phyloP scores from a whole-genome alignment of 1,139 yeast genomes.

The Magnusiomyces clavatus region DNA sequence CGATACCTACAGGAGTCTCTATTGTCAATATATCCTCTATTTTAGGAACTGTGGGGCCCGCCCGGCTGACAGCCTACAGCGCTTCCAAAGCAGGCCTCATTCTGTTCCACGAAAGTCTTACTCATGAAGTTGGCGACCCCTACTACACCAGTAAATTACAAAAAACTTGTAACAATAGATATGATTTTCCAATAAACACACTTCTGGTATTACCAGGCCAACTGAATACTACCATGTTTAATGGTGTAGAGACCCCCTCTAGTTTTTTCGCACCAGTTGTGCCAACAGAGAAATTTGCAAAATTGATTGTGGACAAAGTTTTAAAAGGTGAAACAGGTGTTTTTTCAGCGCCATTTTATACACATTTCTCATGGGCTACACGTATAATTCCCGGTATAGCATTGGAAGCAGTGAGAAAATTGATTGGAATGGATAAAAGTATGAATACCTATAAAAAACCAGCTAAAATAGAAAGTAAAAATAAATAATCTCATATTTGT shows the following conservation, averaged over 20 bases:
- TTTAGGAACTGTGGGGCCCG: slow-evolving; percentile 65
- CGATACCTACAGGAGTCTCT: slow-evolving; percentile 1
- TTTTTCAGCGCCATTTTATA: slow-evolving; percentile 63
- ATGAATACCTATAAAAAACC: too few relatives aligned
- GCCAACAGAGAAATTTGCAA: slow-evolving; percentile 56
- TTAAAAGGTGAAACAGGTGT: slow-evolving; percentile 59
- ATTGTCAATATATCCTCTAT: slow-evolving; percentile 37
- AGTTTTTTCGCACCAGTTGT: slow-evolving; percentile 68
- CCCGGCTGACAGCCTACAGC: slow-evolving; percentile 62
- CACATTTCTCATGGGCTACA: slow-evolving; percentile 36
- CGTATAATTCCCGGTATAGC: too few relatives aligned
- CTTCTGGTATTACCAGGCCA: slow-evolving; percentile 80
- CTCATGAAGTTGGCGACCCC: slow-evolving; percentile 48
- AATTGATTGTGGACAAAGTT: slow-evolving; percentile 44
- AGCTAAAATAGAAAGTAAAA: too few relatives aligned
- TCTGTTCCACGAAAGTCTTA: slow-evolving; percentile 69
- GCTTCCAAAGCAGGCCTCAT: slow-evolving; percentile 80
- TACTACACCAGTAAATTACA: slow-evolving; percentile 19
- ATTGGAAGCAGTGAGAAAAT: too few relatives aligned
- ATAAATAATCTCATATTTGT: too few relatives aligned
- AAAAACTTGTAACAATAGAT: background rate
- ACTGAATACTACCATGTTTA: slow-evolving; percentile 59
- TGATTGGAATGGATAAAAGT: too few relatives aligned
- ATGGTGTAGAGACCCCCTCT: slow-evolving; percentile 61
- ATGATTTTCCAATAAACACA: slow-evolving; percentile 49